A percentile compares a stretch with the other conserved stretches of the same genome.
Conservation (phyloP, 352 stramenopile species). For the Phytopythium oedochilum region DNA sequence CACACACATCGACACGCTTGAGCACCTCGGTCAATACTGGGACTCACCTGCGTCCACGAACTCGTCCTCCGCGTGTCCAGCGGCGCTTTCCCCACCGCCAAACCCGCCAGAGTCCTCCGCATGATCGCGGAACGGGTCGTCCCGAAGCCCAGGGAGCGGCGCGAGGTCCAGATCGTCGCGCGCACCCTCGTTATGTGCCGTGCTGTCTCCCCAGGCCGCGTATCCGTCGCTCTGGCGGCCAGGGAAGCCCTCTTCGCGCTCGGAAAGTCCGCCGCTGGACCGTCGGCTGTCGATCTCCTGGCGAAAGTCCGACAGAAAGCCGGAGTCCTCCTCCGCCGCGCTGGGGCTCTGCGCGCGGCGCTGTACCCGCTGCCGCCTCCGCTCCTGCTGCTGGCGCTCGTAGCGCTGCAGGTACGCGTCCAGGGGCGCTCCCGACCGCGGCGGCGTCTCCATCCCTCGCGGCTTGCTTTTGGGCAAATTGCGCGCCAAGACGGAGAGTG, state of each 20-base stretch:
- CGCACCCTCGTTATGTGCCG: neutral
- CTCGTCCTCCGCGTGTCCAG: conserved; percentile 20
- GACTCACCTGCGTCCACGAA: conserved; percentile 64
- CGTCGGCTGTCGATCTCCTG: conserved; percentile 4
- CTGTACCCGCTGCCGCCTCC: conserved; percentile 13
- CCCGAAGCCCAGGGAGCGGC: conserved; percentile 15
- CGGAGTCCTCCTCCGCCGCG: conserved; percentile 20
- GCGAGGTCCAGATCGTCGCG: conserved; percentile 33
- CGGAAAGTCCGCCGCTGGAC: neutral
- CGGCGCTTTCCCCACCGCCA: conserved; percentile 10
- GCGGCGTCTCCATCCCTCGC: conserved; percentile 22
- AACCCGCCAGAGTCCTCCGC: conserved; percentile 10
- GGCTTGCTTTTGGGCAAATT: conserved; percentile 1
- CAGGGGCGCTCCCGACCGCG: conserved; percentile 16
- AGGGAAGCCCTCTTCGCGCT: neutral
- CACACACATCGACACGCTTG: too few species aligned
- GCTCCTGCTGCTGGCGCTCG: conserved; percentile 45
- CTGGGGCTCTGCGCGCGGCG: conserved; percentile 11
- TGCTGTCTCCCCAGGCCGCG: neutral
- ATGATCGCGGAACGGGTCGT: neutral
- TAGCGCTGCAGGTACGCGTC: conserved; percentile 45
- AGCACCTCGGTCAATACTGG: neutral
- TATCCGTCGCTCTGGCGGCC: neutral
- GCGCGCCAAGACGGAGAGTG: neutral
- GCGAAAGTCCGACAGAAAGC: conserved; percentile 15